Base-by-base conservation (phyloP, 2,329 filamentous ascomycete species). In the Aspergillus flavus region DNA sequence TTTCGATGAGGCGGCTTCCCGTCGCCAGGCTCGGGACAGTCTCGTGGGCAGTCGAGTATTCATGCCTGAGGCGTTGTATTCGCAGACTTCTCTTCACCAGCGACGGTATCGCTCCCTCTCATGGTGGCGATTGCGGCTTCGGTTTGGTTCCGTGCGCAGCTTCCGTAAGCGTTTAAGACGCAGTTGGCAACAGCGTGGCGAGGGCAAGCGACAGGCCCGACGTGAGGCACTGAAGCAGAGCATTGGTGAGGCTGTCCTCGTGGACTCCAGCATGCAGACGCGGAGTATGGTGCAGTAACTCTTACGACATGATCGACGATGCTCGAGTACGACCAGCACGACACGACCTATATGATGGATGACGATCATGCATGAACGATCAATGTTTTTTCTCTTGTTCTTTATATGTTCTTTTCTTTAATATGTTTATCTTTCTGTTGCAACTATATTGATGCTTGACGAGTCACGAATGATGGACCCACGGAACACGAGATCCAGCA, bases 161-260 rank as follows among this genome's bases (percentile, higher is more conserved):
- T 73, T 88, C 52, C 82, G 81, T 53, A 79, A 81, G 48, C 81
- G 79, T 57, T 64, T 87, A 9, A 73, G 77, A 43, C 80, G 82
- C 50, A 71, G 75, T n/a, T 75, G 77, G 63, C 76, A 78, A 66
- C 71, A 72, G 58, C 78, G 79, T 56, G 79, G 81, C 57, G 80
- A 84, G 62, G 74, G 78, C 59, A 81, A 77, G 65, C 79, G 81
- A 58, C 84, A 88, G 72, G 83, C 81, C 66, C 76, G 84, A 63
- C 78, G 86, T 64, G 80, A 85, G 65, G 80, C 77, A 62, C 75
- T 89, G 57, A 82, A 86, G 66, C 80, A 81, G 61, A 85, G 81
- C 61, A 89, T 89, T 30, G 63, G 68, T 36, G 67, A 66, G n/a
- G 67, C 67, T 1, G 63, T 67, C 4, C 39, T 69, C 45, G 57